Evolutionary conservation across 495 filamentous ascomycete species (phyloP).

Genomic region (Hypoxylon perforatum): DNA sequence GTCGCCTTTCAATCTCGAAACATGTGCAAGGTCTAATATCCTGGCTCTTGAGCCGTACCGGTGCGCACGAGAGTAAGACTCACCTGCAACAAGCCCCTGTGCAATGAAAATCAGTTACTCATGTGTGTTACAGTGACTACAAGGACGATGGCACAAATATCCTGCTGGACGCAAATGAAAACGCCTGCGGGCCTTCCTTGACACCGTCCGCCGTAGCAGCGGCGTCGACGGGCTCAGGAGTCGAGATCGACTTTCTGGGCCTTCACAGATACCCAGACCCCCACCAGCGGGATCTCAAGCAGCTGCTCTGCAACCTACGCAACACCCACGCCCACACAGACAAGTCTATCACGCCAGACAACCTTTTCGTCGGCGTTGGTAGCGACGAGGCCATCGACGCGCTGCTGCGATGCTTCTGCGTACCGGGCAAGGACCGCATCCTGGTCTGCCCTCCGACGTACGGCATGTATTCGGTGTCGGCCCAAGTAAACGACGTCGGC

Average conservation of each 20-base stretch:
- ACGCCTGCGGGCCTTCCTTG: conserved; percentile 86
- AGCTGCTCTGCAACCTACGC: conserved; percentile 85
- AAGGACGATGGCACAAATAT: conserved; percentile 98
- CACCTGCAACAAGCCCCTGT: conserved; percentile 19
- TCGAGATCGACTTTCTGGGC: conserved; percentile 74
- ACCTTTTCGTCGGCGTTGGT: conserved; percentile 94
- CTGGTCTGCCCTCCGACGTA: conserved; percentile 96
- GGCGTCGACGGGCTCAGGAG: conserved; percentile 33
- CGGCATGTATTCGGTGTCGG: conserved; percentile 96
- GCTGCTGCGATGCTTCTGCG: conserved; percentile 90
- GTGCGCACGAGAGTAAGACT: conserved; percentile 80
- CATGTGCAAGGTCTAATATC: conserved; percentile 86
- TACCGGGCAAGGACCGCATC: conserved; percentile 86
- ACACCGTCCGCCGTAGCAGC: conserved; percentile 37
- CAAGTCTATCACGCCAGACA: conserved; percentile 77
- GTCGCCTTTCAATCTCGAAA: conserved; percentile 76
- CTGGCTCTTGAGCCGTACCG: conserved; percentile 84
- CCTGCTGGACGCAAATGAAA: conserved; percentile 97
- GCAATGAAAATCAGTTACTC: conserved; percentile 26
- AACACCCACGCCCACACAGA: conserved; percentile 84
- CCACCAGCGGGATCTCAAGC: conserved; percentile 88
- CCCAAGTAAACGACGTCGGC: conserved; percentile 89
- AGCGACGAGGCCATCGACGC: conserved; percentile 97
- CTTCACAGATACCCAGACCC: conserved; percentile 97
- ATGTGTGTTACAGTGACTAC: conserved; percentile 78